These are phyloP conservation scores for Beauveria scarabaeidicola DNA, from an alignment of 2,329 filamentous ascomycete species.

Conservation along the genomic window DNA sequence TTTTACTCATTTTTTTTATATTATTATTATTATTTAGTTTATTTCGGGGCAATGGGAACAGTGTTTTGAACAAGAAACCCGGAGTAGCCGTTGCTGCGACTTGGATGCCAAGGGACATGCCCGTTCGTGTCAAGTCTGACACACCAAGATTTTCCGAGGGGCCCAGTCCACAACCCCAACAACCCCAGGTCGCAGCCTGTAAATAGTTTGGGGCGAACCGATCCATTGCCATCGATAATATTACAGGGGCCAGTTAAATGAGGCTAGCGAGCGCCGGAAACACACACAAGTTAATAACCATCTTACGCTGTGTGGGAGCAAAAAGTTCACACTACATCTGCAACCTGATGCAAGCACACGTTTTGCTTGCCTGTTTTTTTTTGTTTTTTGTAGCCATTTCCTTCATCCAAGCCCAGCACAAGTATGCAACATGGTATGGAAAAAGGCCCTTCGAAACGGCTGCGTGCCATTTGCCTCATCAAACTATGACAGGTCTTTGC, in stretches of 20 bases:
- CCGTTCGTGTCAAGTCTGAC: slow-evolving; percentile 3
- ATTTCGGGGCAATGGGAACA: not conserved
- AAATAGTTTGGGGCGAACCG: not conserved
- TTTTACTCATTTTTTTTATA: not conserved
- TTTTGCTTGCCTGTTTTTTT: no score
- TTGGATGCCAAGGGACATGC: not conserved
- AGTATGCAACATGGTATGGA: not conserved
- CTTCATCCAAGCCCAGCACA: no score
- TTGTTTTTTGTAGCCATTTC: no score
- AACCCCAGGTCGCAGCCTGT: not conserved
- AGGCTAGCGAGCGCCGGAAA: not conserved
- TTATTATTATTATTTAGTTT: not conserved
- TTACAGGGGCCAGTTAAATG: not conserved
- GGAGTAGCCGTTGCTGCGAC: not conserved
- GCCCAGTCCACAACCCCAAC: not conserved
- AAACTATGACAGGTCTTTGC: not conserved
- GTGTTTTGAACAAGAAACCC: slow-evolving; percentile 6
- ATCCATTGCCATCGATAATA: not conserved
- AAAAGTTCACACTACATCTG: not conserved
- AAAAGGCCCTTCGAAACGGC: not conserved
- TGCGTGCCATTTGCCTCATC: no score
- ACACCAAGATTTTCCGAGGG: slow-evolving; percentile 1
- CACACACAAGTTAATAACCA: no score
- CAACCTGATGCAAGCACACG: no score
- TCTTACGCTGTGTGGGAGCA: not conserved